These are phyloP conservation scores for Urostyla sp. DNA, from an alignment of 73 alveolate genomes.

Conservation along the genomic window DNA sequence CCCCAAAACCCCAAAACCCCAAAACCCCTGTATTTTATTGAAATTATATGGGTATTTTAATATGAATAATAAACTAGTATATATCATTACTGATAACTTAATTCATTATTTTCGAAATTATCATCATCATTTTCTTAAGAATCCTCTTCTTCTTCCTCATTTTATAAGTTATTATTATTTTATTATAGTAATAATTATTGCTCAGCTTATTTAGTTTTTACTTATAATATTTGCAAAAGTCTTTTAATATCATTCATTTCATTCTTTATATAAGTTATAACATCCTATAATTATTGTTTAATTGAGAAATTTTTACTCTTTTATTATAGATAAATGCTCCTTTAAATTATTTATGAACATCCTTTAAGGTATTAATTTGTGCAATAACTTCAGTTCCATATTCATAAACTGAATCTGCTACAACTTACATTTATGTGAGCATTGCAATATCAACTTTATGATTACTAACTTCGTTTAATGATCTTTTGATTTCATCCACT, in stretches of 20 bases:
- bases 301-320: neutral
- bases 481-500: slow-evolving; percentile 22
- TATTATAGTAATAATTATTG: too few relatives aligned
- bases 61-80: too few relatives aligned
- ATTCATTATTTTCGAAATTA: too few relatives aligned
- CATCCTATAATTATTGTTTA: neutral
- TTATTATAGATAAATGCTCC: slow-evolving; percentile 38
- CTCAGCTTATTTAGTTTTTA: neutral
- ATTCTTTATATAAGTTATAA: slow-evolving; percentile 27
- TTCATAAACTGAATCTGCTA: neutral
- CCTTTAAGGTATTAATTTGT: slow-evolving; percentile 9
- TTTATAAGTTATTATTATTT: too few relatives aligned
- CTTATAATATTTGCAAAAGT: slow-evolving; percentile 22
- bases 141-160: too few relatives aligned
- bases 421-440: neutral
- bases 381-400: slow-evolving; percentile 18
- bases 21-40: too few relatives aligned
- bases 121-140: too few relatives aligned
- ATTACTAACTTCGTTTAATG: neutral
- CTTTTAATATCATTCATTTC: slow-evolving; percentile 45
- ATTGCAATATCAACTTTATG: neutral
- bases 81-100: too few relatives aligned
- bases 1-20: too few relatives aligned
- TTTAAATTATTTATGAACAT: slow-evolving; percentile 38
- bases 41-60: too few relatives aligned